Percentiles rank a stretch among this genome's conserved stretches.
Conservation (phyloP, 1,284 basidiomycete species). For the Farysia itapuensis region DNA sequence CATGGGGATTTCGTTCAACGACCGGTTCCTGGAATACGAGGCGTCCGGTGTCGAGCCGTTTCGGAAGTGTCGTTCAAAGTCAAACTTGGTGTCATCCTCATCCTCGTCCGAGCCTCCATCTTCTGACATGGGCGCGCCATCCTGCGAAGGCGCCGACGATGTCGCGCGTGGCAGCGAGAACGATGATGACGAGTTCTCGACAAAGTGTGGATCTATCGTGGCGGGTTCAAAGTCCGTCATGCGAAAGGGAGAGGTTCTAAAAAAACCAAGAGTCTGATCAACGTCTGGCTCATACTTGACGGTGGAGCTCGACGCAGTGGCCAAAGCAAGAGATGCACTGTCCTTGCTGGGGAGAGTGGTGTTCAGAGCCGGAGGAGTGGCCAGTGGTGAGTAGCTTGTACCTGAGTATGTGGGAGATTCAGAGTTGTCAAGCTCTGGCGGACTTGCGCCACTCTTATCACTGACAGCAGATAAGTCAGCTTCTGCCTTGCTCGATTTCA, state of each 20-base stretch:
- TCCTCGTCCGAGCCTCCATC: constrained; percentile 35
- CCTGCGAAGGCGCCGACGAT: constrained; percentile 3
- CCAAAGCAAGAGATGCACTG: constrained; percentile 9
- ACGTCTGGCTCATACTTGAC: constrained; percentile 24
- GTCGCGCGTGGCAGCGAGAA: constrained; percentile 4
- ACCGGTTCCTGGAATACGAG: constrained; percentile 15
- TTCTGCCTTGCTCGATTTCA: neutral
- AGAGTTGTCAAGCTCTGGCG: constrained; percentile 22
- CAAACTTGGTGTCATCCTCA: constrained; percentile 13
- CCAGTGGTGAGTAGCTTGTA: constrained; percentile 21
- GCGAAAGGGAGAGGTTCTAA: constrained; percentile 32
- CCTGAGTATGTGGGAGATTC: constrained; percentile 28
- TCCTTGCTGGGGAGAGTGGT: constrained; percentile 14
- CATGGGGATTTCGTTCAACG: constrained; percentile 27
- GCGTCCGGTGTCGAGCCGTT: neutral
- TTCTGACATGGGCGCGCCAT: constrained; percentile 30
- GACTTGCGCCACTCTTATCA: constrained; percentile 4
- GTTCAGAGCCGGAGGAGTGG: constrained; percentile 17
- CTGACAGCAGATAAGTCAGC: neutral
- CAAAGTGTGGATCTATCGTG: constrained; percentile 37
- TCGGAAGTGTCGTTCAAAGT: constrained; percentile 1
- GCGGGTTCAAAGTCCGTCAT: constrained; percentile 17
- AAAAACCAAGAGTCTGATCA: constrained; percentile 24
- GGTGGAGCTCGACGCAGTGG: neutral
- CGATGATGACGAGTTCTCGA: constrained; percentile 10